These are phyloP conservation scores for Ophiocordyceps camponoti-leonardi DNA, from an alignment of 2,329 filamentous ascomycete genomes.

Conservation along the genomic window DNA sequence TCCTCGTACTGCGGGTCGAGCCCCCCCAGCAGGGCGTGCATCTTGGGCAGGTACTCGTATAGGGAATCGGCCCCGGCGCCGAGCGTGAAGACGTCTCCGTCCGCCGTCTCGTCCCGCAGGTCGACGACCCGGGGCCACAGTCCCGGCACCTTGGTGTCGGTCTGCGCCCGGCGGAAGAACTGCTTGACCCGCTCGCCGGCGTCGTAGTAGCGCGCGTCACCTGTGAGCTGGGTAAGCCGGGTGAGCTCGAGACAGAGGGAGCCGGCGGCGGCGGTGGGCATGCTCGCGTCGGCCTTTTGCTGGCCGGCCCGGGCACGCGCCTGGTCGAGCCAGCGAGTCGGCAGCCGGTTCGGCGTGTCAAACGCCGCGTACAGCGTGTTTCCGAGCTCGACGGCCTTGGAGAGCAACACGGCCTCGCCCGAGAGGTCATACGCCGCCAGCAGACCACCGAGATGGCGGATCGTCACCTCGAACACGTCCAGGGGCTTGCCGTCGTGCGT, in stretches of 20 bases:
- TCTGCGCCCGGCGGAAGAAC: slow-evolving; percentile 47
- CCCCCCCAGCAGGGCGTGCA: slow-evolving; percentile 46
- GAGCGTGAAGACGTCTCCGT: slow-evolving; percentile 22
- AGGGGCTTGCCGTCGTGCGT: slow-evolving; percentile 23
- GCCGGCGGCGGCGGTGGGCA: slow-evolving; percentile 32
- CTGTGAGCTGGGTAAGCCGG: slow-evolving; percentile 55
- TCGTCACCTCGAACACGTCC: slow-evolving; percentile 47
- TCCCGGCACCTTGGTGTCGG: slow-evolving; percentile 49
- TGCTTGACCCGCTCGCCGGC: slow-evolving; percentile 58
- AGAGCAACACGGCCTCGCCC: slow-evolving; percentile 24
- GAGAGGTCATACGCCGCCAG: slow-evolving; percentile 35
- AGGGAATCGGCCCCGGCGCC: slow-evolving; percentile 29
- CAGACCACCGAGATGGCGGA: slow-evolving; percentile 34
- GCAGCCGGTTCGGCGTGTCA: slow-evolving; percentile 35
- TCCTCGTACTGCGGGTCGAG: slow-evolving; percentile 41
- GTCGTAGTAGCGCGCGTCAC: slow-evolving; percentile 58
- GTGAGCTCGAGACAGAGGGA: slow-evolving; percentile 62
- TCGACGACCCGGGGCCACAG: slow-evolving; percentile 55
- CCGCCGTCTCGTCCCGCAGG: slow-evolving; percentile 32
- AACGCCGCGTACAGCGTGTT: slow-evolving; percentile 35
- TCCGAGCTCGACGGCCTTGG: slow-evolving; percentile 32
- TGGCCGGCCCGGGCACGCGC: slow-evolving; percentile 18
- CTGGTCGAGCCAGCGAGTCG: slow-evolving; percentile 28
- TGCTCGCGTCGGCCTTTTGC: slow-evolving; percentile 17
- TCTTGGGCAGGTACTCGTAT: slow-evolving; percentile 45